phyloP scores from a whole-genome alignment of 2,329 filamentous ascomycete genomes.

The Lecanoromycetidae sp. region DNA sequence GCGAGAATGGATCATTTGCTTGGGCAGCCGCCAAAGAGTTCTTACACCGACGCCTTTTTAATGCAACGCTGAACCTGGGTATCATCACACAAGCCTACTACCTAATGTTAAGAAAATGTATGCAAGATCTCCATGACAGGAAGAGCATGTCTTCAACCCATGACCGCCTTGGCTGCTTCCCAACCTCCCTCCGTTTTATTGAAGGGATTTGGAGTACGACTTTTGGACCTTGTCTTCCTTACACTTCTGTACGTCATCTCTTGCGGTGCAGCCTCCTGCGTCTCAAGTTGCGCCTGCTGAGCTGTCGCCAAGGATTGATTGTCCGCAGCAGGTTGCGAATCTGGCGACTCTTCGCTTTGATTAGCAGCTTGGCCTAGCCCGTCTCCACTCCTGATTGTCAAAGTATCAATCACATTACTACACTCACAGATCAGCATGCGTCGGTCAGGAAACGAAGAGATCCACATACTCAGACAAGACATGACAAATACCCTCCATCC shows the following conservation, averaged over 20 bases:
- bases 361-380: neutral
- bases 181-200: slow-evolving; percentile 2
- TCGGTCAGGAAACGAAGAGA: neutral
- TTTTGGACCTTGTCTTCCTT: neutral
- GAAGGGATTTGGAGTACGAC: neutral
- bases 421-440: neutral
- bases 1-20: too few species aligned
- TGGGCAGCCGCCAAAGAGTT: too few species aligned
- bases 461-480: slow-evolving; percentile 33
- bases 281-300: neutral
- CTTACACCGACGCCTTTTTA: too few species aligned
- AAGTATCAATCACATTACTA: slow-evolving; percentile 17
- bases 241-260: slow-evolving; percentile 10
- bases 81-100: too few species aligned
- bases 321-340: neutral
- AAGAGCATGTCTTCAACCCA: slow-evolving; percentile 7
- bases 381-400: slow-evolving; percentile 9
- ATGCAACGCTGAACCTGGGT: neutral
- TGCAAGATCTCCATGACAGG: too few species aligned
- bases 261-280: slow-evolving; percentile 1
- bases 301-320: neutral
- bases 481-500: slow-evolving; percentile 35
- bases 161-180: slow-evolving; percentile 14
- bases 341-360: neutral
- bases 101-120: too few species aligned